These are phyloP conservation scores for Kappamyces sp. DNA, from an alignment of 192 early-diverging fungal genomes.

Conservation along the genomic window DNA sequence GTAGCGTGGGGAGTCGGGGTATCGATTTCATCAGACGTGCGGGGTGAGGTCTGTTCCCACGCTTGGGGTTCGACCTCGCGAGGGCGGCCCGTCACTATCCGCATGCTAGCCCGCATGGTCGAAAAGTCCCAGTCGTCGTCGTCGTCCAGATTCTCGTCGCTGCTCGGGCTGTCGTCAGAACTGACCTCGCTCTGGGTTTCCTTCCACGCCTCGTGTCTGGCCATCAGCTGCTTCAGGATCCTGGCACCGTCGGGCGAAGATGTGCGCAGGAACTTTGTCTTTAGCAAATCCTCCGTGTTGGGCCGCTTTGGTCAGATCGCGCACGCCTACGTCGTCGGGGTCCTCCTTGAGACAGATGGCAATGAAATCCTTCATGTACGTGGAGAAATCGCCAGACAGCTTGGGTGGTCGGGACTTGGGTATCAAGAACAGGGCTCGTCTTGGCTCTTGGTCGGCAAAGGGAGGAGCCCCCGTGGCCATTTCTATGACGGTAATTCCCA, in stretches of 20 bases:
- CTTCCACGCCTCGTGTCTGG: slow-evolving; percentile 12
- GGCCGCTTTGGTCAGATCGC: slow-evolving; percentile 53
- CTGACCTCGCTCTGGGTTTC: slow-evolving; percentile 1
- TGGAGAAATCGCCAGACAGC: slow-evolving; percentile 73
- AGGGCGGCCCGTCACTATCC: too few relatives aligned
- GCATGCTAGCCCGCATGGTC: too few relatives aligned
- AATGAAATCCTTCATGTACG: slow-evolving; percentile 84
- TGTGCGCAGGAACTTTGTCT: slow-evolving; percentile 65
- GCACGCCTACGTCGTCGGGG: slow-evolving; percentile 60
- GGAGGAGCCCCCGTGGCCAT: slow-evolving; percentile 94
- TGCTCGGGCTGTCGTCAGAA: slow-evolving; percentile 8
- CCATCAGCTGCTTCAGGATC: neutral
- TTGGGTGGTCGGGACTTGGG: slow-evolving; percentile 73
- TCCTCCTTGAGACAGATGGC: slow-evolving; percentile 77
- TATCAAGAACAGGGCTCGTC: slow-evolving; percentile 82
- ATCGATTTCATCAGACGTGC: too few relatives aligned
- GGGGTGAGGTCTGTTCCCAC: too few relatives aligned
- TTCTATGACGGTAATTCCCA: slow-evolving; percentile 97
- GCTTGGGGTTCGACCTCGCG: too few relatives aligned
- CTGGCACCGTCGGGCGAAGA: neutral
- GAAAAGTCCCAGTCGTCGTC: slow-evolving; percentile 14
- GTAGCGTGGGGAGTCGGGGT: too few relatives aligned
- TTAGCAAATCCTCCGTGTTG: slow-evolving; percentile 79
- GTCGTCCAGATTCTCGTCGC: slow-evolving; percentile 6
- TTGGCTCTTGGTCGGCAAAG: slow-evolving; percentile 82